Percentiles rank a stretch among this genome's conserved stretches.
phyloP scores from a whole-genome alignment of 108 stramenopile genomes.

The Discostella pseudostelligera region DNA sequence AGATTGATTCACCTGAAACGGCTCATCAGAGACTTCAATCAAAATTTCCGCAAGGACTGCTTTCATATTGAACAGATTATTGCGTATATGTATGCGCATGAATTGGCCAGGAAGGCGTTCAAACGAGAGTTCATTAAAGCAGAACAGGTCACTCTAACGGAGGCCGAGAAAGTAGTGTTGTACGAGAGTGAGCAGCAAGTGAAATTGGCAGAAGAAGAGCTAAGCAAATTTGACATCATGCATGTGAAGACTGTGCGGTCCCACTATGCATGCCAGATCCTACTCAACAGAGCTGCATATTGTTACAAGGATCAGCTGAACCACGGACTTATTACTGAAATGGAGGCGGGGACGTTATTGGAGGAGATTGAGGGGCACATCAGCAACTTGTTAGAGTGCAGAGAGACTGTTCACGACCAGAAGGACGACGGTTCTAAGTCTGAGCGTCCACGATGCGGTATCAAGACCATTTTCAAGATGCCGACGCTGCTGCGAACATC shows the following conservation, averaged over 20 bases:
- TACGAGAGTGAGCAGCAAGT: conserved; percentile 40
- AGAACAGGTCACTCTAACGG: conserved; percentile 5
- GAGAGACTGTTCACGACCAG: neutral
- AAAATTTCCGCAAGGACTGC: conserved; percentile 43
- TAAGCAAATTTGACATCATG: conserved; percentile 22
- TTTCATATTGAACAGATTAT: conserved; percentile 27
- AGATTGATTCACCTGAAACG: conserved; percentile 8
- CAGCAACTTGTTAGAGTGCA: neutral
- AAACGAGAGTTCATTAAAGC: conserved; percentile 27
- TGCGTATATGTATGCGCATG: conserved; percentile 25
- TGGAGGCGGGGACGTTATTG: conserved; percentile 4
- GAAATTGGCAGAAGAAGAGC: conserved; percentile 22
- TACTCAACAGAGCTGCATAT: conserved; percentile 36
- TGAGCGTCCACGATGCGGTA: neutral
- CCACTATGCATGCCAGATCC: conserved; percentile 37
- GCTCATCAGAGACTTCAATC: conserved; percentile 18
- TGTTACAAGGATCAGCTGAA: conserved; percentile 17
- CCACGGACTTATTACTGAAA: too few relatives aligned
- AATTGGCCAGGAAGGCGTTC: conserved; percentile 21
- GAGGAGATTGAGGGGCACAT: conserved; percentile 9
- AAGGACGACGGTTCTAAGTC: neutral
- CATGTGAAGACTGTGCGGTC: conserved; percentile 36
- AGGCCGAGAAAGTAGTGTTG: conserved; percentile 32
- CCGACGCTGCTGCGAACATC: too few relatives aligned
- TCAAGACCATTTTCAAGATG: too few relatives aligned